Conservation (phyloP, 495 filamentous ascomycete species). For the Lepidopterella palustris region DNA sequence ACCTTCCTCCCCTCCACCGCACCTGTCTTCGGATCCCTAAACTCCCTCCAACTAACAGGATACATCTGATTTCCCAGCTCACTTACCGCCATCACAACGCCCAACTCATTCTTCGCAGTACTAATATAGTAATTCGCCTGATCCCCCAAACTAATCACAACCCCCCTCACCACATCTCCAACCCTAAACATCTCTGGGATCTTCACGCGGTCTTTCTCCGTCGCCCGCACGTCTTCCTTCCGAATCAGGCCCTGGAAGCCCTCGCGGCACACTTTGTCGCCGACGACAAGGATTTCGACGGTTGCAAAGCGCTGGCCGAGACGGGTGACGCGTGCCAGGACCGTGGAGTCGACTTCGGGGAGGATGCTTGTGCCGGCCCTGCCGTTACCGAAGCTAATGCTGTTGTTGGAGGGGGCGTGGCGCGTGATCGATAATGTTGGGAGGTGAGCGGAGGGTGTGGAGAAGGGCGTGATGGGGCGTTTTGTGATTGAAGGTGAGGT, state of each 20-base stretch:
- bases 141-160: conserved; percentile 81
- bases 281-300: conserved; percentile 72
- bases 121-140: conserved; percentile 88
- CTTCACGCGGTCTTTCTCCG: conserved; percentile 91
- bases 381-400: neutral
- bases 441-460: conserved; percentile 39
- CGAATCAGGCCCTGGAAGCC: conserved; percentile 45
- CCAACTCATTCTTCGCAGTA: conserved; percentile 83
- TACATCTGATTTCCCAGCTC: conserved; percentile 84
- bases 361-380: conserved; percentile 54
- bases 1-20: conserved; percentile 78
- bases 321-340: conserved; percentile 78
- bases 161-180: conserved; percentile 84
- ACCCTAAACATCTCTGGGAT: conserved; percentile 87
- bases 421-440: conserved; percentile 37
- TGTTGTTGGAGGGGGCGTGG: conserved; percentile 26
- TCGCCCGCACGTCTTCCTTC: conserved; percentile 84
- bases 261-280: conserved; percentile 45
- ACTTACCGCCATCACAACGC: conserved; percentile 89
- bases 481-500: conserved; percentile 43
- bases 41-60: conserved; percentile 92
- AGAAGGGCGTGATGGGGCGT: conserved; percentile 26
- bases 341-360: conserved; percentile 69
- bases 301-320: conserved; percentile 77
- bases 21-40: conserved; percentile 76